phyloP scores from a whole-genome alignment of 257 asterid genomes.

The Striga asiatica region DNA sequence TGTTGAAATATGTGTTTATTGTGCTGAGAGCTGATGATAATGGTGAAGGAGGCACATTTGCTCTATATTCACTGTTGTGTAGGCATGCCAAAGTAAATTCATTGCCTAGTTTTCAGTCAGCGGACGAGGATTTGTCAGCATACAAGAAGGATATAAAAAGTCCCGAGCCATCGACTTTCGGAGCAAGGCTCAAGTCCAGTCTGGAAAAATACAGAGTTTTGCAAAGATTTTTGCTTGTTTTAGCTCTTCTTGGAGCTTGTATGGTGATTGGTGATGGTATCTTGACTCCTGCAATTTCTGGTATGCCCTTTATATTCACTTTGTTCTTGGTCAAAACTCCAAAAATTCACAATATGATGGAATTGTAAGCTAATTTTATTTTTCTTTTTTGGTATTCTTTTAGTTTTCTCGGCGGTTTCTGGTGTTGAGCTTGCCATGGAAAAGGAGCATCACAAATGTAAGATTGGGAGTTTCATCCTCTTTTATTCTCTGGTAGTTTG shows the following conservation, averaged over 20 bases:
- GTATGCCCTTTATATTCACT: conserved; percentile 18
- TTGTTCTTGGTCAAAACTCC: conserved; percentile 1
- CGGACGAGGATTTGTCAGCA: conserved; percentile 63
- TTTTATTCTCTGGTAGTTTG: conserved; percentile 2
- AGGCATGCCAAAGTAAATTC: conserved; percentile 74
- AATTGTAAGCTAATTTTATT: neutral
- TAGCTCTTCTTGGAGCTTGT: conserved; percentile 93
- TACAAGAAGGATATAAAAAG: conserved; percentile 50
- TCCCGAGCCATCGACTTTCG: conserved; percentile 47
- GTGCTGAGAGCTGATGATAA: conserved; percentile 89
- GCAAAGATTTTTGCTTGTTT: conserved; percentile 58
- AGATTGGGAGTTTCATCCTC: conserved; percentile 16
- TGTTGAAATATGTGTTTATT: conserved; percentile 72
- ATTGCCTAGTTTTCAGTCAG: conserved; percentile 69
- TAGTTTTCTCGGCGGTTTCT: conserved; percentile 88
- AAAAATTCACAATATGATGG: neutral
- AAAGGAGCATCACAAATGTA: conserved; percentile 85
- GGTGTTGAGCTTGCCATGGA: conserved; percentile 76
- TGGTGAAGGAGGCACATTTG: conserved; percentile 97
- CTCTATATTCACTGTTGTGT: conserved; percentile 70
- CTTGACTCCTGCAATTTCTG: conserved; percentile 77
- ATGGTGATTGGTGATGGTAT: conserved; percentile 97
- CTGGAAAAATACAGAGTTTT: conserved; percentile 60
- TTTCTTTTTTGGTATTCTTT: conserved; percentile 15
- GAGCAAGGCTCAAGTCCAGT: conserved; percentile 56